Percentiles rank a stretch among this genome's conserved stretches.
phyloP scores from a whole-genome alignment of 441 rosid genomes.

The Bruguiera hainesii region DNA sequence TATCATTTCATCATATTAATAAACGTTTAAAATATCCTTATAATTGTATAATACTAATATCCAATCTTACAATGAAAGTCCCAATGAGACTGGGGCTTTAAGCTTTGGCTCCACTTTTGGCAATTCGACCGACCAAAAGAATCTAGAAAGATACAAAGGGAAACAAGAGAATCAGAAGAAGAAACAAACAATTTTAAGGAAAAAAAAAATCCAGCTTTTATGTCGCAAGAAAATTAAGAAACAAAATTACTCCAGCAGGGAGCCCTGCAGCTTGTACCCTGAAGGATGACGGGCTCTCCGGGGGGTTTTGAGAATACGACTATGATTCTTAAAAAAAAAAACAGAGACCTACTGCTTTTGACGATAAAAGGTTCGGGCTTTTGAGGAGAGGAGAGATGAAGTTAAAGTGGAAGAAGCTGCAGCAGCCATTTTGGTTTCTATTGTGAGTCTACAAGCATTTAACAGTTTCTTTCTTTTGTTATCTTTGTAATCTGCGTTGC shows the following conservation, averaged over 20 bases:
- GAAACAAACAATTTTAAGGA: not conserved
- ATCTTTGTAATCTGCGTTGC: not conserved
- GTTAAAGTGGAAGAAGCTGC: constrained; percentile 26
- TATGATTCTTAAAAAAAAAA: constrained; percentile 8
- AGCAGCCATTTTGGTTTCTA: constrained; percentile 17
- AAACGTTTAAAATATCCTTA: too few relatives aligned
- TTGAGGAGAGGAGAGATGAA: constrained; percentile 8
- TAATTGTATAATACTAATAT: too few relatives aligned
- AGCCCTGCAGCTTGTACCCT: too few relatives aligned
- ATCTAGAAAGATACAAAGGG: not conserved
- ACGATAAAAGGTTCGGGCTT: constrained; percentile 15
- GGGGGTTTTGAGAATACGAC: constrained; percentile 5
- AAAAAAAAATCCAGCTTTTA: too few relatives aligned
- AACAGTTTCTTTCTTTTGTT: too few relatives aligned
- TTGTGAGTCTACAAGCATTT: too few relatives aligned
- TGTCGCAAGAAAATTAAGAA: not conserved
- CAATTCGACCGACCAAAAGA: constrained; percentile 42
- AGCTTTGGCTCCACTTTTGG: constrained; percentile 70
- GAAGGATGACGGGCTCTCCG: constrained; percentile 32
- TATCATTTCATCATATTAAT: too few relatives aligned
- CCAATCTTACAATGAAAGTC: constrained; percentile 52
- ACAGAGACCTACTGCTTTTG: constrained; percentile 7
- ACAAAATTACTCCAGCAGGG: constrained; percentile 46
- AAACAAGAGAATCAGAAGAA: not conserved
- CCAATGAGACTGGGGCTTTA: constrained; percentile 65